Evolutionary conservation across 2,329 filamentous ascomycete genomes (phyloP).

Genomic region (Sarocladiaceae sp.): DNA sequence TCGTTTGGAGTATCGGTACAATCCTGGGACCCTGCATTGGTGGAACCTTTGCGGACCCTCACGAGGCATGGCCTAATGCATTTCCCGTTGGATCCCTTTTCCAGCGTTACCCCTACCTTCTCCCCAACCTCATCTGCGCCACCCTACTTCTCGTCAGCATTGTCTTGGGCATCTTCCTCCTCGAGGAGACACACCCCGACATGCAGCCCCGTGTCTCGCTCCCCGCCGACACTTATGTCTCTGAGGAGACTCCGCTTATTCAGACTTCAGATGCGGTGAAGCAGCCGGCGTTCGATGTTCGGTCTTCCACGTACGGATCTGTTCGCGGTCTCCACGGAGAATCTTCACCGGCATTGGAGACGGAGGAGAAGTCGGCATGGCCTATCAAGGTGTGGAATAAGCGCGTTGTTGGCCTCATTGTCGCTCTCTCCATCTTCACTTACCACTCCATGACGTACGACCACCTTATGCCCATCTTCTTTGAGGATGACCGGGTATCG

Average conservation of each 20-base stretch:
- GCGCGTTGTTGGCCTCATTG: conserved; percentile 66
- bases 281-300: conserved; percentile 64
- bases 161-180: conserved; percentile 68
- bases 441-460: conserved; percentile 96
- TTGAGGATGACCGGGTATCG: conserved; percentile 64
- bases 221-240: conserved; percentile 43
- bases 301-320: conserved; percentile 74
- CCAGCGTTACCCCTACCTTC: conserved; percentile 72
- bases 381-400: conserved; percentile 41
- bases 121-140: conserved; percentile 84
- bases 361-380: conserved; percentile 27
- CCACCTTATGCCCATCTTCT: conserved; percentile 84
- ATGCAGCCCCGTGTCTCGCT: conserved; percentile 53
- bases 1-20: conserved; percentile 86
- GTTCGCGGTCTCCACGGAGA: conserved; percentile 48
- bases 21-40: conserved; percentile 86
- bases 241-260: conserved; percentile 67
- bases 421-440: conserved; percentile 84
- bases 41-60: conserved; percentile 76
- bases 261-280: conserved; percentile 69
- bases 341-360: conserved; percentile 28
- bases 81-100: conserved; percentile 68
- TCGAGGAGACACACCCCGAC: conserved; percentile 86
- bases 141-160: conserved; percentile 71
- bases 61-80: conserved; percentile 61